A percentile compares a stretch with the other conserved stretches of the same genome.
Conservation (phyloP, 2,329 filamentous ascomycete species). For the Colletotrichum nymphaeae region DNA sequence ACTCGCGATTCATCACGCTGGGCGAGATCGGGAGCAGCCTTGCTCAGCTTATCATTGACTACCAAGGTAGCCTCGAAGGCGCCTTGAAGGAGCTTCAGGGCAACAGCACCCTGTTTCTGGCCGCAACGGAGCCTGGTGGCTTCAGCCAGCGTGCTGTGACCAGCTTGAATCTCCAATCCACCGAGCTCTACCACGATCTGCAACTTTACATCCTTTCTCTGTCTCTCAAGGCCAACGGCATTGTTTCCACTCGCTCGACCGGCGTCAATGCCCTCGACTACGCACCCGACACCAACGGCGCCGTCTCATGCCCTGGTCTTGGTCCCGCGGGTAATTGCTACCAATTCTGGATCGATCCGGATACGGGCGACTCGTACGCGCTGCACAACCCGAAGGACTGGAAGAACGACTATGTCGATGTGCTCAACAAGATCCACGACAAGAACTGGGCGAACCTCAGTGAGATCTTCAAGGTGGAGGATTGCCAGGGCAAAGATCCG, state of each 20-base stretch:
- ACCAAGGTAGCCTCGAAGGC: conserved; percentile 37
- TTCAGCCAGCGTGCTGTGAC: conserved; percentile 41
- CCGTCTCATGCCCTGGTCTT: conserved; percentile 31
- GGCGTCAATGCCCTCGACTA: conserved; percentile 38
- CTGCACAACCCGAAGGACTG: conserved; percentile 40
- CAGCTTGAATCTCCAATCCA: conserved; percentile 39
- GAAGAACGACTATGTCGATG: conserved; percentile 39
- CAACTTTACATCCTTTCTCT: conserved; percentile 39
- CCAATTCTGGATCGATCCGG: conserved; percentile 40
- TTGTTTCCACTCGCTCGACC: conserved; percentile 38
- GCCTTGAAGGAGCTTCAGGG: conserved; percentile 38
- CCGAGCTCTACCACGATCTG: conserved; percentile 38
- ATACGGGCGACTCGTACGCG: conserved; percentile 39
- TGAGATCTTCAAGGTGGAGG: conserved; percentile 40
- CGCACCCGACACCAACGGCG: conserved; percentile 31
- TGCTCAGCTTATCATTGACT: conserved; percentile 41
- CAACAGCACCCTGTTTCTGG: conserved; percentile 38
- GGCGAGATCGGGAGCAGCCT: conserved; percentile 40
- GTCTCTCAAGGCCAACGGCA: conserved; percentile 39
- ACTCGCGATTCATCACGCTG: conserved; percentile 41
- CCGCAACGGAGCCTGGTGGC: conserved; percentile 37
- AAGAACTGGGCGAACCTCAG: conserved; percentile 41
- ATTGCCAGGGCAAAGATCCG: conserved; percentile 38
- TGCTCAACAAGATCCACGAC: conserved; percentile 37
- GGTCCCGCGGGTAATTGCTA: conserved; percentile 32